Evolutionary conservation across 441 rosid species (phyloP), one percentile per base, ranked within the genome.

Genomic region (Erodium texanum): DNA sequence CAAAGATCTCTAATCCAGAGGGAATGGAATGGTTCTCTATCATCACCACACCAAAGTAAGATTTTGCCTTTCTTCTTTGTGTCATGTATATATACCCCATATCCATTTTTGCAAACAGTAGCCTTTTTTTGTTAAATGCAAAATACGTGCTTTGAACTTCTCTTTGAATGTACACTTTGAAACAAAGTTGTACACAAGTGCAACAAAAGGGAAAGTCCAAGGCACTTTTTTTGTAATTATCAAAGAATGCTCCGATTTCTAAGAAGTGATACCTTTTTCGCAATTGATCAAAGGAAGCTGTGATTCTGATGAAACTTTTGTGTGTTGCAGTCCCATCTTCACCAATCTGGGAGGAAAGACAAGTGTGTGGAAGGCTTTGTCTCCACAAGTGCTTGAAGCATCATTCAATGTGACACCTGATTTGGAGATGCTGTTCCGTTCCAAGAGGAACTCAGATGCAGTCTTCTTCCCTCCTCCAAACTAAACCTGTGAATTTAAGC

Each of bases 271-370:
- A 4, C 4, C 29, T 27, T 27, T 27, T 27, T 27, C 4, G 29
- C 4, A 1, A 27, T 27, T 27, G 4, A 4, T 4, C 29, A 1
- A 1, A 27, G 1, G 2, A 1, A 27, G 1, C 4, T 27, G 29
- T 27, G 29, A 27, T 27, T 27, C 29, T 27, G 29, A 27, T 27
- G 29, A 27, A 27, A 27, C 29, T 27, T 11, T 20, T 24, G 29
- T 24, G 12, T 15, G 6, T 45, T 71, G 78, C 78, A 92, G 98
- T 65, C 98, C 95, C 0, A 78, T 92, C 19, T 92, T 92, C 86
- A 83, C 96, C 18, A 92, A 92, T 71, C 70, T 92, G 81, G 98
- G 96, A 7, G 98, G 98, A 66, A 88, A 80, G 70, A 92, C 88
- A 19, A 83, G 86, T 0, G 85, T 77, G 38, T 87, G 89, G 90